These are phyloP conservation scores for Chaetomiaceae sp. DNA, from an alignment of 2,329 filamentous ascomycete species.

Conservation along the genomic window DNA sequence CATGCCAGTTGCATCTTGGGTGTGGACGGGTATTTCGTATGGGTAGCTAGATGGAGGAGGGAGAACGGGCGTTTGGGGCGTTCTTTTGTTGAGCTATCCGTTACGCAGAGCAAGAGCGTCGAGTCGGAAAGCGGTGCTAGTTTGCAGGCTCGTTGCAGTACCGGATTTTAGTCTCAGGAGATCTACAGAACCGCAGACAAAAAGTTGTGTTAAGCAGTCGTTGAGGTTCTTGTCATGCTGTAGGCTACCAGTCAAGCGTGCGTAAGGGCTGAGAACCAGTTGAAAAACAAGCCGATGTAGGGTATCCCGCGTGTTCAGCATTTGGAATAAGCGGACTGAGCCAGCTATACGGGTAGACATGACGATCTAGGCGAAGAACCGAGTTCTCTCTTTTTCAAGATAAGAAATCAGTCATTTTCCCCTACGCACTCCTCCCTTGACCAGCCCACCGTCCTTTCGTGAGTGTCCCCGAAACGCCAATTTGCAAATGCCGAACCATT, in stretches of 20 bases:
- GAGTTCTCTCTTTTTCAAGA: slow-evolving; percentile 8
- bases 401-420: neutral
- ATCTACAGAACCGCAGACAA: too few relatives aligned
- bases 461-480: slow-evolving; percentile 18
- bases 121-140: too few relatives aligned
- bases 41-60: neutral
- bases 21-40: neutral
- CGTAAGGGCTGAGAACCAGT: neutral
- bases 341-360: slow-evolving; percentile 10
- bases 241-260: neutral
- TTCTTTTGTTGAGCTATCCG: neutral
- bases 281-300: slow-evolving; percentile 9
- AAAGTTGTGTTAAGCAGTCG: neutral
- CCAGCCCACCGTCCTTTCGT: slow-evolving; percentile 7
- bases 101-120: neutral
- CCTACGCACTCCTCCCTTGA: slow-evolving; percentile 2
- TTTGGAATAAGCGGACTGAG: neutral
- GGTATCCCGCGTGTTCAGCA: slow-evolving; percentile 6
- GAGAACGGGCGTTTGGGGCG: neutral
- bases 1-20: neutral
- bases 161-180: too few relatives aligned
- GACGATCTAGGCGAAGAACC: slow-evolving; percentile 12
- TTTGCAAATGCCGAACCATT: slow-evolving; percentile 17
- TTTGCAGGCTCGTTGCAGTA: neutral
- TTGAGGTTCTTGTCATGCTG: neutral